These are phyloP conservation scores for Mycena capillaripes DNA, from an alignment of 768 basidiomycete genomes.

Conservation along the genomic window DNA sequence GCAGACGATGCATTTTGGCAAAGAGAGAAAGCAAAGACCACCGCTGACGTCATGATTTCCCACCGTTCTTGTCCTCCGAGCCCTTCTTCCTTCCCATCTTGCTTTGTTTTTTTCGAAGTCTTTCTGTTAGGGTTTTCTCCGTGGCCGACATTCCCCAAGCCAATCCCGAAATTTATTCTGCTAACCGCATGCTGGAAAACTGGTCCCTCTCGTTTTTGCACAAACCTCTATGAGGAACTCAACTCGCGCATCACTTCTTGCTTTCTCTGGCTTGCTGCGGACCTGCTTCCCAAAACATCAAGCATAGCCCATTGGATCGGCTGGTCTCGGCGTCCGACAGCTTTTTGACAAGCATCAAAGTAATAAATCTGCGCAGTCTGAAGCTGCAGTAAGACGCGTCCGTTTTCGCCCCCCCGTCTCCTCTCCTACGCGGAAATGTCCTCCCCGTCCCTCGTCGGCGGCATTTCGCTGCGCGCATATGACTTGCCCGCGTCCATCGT, in stretches of 20 bases:
- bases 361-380: not conserved
- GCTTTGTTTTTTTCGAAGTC: no score
- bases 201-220: no score
- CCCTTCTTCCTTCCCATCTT: no score
- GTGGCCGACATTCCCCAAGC: no score
- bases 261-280: not conserved
- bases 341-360: not conserved
- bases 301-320: not conserved
- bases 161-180: no score
- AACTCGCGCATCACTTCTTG: no score
- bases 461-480: slow-evolving; percentile 25
- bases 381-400: not conserved
- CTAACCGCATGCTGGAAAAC: no score
- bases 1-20: slow-evolving; percentile 1
- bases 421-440: slow-evolving; percentile 9
- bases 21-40: not conserved
- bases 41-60: not conserved
- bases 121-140: no score
- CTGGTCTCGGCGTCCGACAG: not conserved
- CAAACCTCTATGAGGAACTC: no score
- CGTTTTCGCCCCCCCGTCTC: not conserved
- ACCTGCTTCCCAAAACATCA: not conserved
- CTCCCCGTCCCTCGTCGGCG: slow-evolving; percentile 31
- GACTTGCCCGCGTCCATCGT: slow-evolving; percentile 17
- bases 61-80: no score